Evolutionary conservation across 495 filamentous ascomycete genomes (phyloP).

Genomic region (Hyphodiscus hymeniophilus): DNA sequence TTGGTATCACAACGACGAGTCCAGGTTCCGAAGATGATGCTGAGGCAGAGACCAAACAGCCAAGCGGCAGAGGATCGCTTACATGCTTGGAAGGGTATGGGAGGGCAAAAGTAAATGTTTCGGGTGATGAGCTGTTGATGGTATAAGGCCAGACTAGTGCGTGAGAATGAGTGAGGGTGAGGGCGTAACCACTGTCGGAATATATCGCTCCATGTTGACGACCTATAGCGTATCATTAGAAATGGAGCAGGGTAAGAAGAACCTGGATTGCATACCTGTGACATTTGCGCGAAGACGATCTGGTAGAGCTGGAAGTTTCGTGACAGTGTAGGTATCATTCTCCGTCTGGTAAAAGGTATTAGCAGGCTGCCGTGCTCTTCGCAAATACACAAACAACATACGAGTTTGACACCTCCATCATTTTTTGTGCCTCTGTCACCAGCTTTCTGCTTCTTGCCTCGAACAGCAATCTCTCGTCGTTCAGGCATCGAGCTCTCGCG

Average conservation of each 20-base stretch:
- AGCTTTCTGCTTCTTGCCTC: slow-evolving; percentile 49
- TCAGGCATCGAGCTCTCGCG: slow-evolving; percentile 33
- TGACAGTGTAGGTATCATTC: slow-evolving; percentile 80
- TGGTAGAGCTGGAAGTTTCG: slow-evolving; percentile 73
- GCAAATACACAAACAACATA: slow-evolving; percentile 30
- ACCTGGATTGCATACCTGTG: slow-evolving; percentile 40
- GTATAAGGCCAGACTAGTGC: slow-evolving; percentile 88
- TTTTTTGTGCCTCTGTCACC: slow-evolving; percentile 44
- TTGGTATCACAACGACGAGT: slow-evolving; percentile 73
- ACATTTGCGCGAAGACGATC: slow-evolving; percentile 56
- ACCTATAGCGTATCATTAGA: slow-evolving; percentile 24
- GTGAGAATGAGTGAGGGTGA: slow-evolving; percentile 68
- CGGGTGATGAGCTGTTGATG: slow-evolving; percentile 50
- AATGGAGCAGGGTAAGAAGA: too few relatives aligned
- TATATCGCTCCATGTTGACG: slow-evolving; percentile 57
- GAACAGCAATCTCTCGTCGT: slow-evolving; percentile 49
- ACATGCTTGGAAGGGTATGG: slow-evolving; percentile 59
- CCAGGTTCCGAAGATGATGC: slow-evolving; percentile 69
- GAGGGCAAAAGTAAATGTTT: slow-evolving; percentile 67
- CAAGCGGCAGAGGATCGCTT: slow-evolving; percentile 65
- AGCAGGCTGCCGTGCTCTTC: not conserved
- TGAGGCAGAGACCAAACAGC: slow-evolving; percentile 66
- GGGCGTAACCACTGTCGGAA: slow-evolving; percentile 59
- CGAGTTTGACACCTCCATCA: slow-evolving; percentile 56
- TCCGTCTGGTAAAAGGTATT: slow-evolving; percentile 50